These are phyloP conservation scores for Zymoseptoria passerinii DNA, from an alignment of 2,329 filamentous ascomycete genomes.

Conservation along the genomic window DNA sequence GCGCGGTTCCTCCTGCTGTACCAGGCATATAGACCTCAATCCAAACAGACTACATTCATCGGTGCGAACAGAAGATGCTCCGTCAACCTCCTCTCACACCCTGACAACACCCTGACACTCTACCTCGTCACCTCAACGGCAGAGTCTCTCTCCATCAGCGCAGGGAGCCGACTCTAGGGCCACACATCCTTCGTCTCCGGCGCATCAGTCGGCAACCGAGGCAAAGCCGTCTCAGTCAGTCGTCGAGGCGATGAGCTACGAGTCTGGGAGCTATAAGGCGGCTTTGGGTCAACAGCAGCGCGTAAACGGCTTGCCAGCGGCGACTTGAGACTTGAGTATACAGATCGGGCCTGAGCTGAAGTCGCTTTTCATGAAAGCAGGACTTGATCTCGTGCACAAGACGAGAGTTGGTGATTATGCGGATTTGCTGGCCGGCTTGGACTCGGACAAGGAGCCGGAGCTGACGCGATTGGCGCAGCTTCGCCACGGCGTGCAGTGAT, in stretches of 20 bases:
- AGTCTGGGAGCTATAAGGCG: conserved; percentile 82
- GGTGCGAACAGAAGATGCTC: too few relatives aligned
- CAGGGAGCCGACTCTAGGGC: conserved; percentile 74
- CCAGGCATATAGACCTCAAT: too few relatives aligned
- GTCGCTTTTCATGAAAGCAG: conserved; percentile 3
- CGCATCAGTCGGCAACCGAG: conserved; percentile 73
- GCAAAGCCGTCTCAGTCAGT: conserved; percentile 86
- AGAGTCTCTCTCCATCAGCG: conserved; percentile 57
- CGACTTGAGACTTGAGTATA: conserved; percentile 49
- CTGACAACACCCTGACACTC: conserved; percentile 79
- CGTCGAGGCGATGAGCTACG: conserved; percentile 59
- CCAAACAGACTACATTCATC: too few relatives aligned
- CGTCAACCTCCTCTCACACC: conserved; percentile 68
- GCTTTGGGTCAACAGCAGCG: conserved; percentile 42
- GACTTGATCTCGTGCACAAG: conserved; percentile 14
- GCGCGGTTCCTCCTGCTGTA: too few relatives aligned
- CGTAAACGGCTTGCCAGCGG: conserved; percentile 36
- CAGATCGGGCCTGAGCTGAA: conserved; percentile 33
- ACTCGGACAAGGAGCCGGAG: conserved; percentile 15
- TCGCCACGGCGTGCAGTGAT: too few relatives aligned
- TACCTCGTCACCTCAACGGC: conserved; percentile 71
- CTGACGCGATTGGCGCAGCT: too few relatives aligned
- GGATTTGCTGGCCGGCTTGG: background rate
- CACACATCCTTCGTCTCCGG: conserved; percentile 85
- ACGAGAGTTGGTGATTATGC: background rate